phyloP scores from a whole-genome alignment of 164 flowering plant genomes.

The Vitis cinerea region DNA sequence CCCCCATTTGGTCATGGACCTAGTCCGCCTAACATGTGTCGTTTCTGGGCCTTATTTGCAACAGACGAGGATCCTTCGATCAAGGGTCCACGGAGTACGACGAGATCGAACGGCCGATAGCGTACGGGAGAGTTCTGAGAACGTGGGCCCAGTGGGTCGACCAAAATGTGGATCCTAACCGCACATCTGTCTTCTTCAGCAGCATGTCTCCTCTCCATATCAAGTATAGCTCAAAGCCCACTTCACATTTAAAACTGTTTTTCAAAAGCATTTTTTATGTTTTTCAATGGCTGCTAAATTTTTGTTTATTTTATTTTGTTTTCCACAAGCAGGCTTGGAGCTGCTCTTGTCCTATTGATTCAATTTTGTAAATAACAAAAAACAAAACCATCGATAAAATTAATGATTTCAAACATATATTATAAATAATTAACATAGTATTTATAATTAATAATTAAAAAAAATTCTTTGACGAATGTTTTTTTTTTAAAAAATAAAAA shows the following conservation, averaged over 20 bases:
- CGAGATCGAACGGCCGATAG: constrained; percentile 81
- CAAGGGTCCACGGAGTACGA: constrained; percentile 79
- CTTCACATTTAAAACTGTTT: too few species aligned
- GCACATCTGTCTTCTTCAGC: constrained; percentile 78
- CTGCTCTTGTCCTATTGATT: background rate
- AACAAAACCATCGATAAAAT: background rate
- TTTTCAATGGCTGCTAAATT: too few species aligned
- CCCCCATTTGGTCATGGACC: too few species aligned
- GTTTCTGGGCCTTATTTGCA: background rate
- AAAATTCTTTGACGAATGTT: too few species aligned
- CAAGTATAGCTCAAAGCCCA: constrained; percentile 45
- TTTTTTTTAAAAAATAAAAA: too few species aligned
- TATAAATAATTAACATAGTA: too few species aligned
- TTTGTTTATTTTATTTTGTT: too few species aligned
- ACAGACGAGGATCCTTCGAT: constrained; percentile 85
- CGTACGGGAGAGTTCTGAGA: constrained; percentile 68
- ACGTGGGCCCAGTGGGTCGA: constrained; percentile 97
- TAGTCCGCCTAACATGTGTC: too few species aligned
- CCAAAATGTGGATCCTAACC: constrained; percentile 65
- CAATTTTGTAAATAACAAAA: background rate
- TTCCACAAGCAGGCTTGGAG: too few species aligned
- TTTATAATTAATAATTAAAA: too few species aligned
- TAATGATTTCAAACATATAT: background rate
- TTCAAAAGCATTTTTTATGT: too few species aligned
- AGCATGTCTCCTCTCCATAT: constrained; percentile 97